Conservation (phyloP, 169 alveolate genomes). For the Neospora caninum region DNA sequence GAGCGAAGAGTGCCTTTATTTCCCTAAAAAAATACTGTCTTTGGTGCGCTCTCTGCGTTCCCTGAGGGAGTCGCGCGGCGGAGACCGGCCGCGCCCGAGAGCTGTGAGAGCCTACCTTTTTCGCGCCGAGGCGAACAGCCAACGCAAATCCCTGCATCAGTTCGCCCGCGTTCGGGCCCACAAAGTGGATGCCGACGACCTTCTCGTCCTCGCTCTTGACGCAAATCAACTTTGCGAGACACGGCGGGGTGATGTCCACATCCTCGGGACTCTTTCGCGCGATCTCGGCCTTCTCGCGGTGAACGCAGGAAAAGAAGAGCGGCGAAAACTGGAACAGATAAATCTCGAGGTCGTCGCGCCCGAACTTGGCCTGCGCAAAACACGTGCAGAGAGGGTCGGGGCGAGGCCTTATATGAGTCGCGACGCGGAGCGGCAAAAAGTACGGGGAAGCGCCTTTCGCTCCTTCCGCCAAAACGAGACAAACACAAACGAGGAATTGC, state of each 20-base stretch:
- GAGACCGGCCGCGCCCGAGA: no score
- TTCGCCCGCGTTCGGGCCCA: conserved; percentile 99
- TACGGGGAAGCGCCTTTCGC: no score
- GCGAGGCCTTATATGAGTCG: no score
- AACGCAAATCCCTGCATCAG: conserved; percentile 96
- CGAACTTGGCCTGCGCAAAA: conserved; percentile 68
- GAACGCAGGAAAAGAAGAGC: conserved; percentile 87
- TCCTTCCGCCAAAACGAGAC: no score
- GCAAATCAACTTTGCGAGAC: conserved; percentile 93
- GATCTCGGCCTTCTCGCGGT: conserved; percentile 75
- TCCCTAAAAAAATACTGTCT: no score
- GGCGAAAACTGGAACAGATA: conserved; percentile 91
- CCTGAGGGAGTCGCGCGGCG: no score
- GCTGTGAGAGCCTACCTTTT: conserved; percentile 74
- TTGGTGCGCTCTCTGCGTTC: no score
- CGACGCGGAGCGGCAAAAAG: no score
- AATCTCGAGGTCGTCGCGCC: conserved; percentile 83
- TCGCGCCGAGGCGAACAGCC: conserved; percentile 94
- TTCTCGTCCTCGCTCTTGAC: conserved; percentile 83
- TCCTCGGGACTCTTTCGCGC: conserved; percentile 71
- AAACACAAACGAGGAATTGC: no score
- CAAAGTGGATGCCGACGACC: conserved; percentile 97
- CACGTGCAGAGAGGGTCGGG: not conserved
- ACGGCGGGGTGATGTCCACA: conserved; percentile 82
- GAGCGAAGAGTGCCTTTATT: no score